These are phyloP conservation scores for Megacollybia marginata DNA, from an alignment of 768 basidiomycete genomes.

Conservation along the genomic window DNA sequence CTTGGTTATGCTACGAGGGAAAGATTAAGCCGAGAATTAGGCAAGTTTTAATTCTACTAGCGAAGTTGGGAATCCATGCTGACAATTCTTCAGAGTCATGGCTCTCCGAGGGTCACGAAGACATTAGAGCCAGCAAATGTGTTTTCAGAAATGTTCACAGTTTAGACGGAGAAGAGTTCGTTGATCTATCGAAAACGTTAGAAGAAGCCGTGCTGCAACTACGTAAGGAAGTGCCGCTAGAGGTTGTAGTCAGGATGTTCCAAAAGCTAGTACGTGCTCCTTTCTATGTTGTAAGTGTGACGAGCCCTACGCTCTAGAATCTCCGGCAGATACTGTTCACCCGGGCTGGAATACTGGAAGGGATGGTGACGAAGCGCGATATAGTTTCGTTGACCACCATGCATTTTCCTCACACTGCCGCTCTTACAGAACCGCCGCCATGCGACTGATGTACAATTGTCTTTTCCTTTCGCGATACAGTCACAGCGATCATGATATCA, in stretches of 20 bases:
- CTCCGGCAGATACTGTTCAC: conserved; percentile 64
- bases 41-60: conserved; percentile 5
- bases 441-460: too few species aligned
- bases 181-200: conserved; percentile 25
- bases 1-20: conserved; percentile 59
- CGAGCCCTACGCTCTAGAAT: conserved; percentile 33
- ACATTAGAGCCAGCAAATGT: conserved; percentile 27
- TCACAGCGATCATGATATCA: too few species aligned
- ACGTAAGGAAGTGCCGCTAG: conserved; percentile 62
- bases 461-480: too few species aligned
- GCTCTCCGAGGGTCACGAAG: conserved; percentile 22
- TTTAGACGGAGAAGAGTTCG: conserved; percentile 25
- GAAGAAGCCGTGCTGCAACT: conserved; percentile 52
- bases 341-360: conserved; percentile 46
- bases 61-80: not conserved
- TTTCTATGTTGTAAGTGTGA: not conserved
- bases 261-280: conserved; percentile 50
- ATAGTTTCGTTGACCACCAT: conserved; percentile 51
- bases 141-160: conserved; percentile 29
- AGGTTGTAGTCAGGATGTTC: conserved; percentile 67
- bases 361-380: conserved; percentile 65
- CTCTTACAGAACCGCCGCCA: conserved; percentile 13
- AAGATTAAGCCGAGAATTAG: conserved; percentile 34
- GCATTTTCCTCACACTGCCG: conserved; percentile 49
- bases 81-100: not conserved